phyloP scores from a whole-genome alignment of 2,329 filamentous ascomycete genomes.

The Cladorrhinum sp. region DNA sequence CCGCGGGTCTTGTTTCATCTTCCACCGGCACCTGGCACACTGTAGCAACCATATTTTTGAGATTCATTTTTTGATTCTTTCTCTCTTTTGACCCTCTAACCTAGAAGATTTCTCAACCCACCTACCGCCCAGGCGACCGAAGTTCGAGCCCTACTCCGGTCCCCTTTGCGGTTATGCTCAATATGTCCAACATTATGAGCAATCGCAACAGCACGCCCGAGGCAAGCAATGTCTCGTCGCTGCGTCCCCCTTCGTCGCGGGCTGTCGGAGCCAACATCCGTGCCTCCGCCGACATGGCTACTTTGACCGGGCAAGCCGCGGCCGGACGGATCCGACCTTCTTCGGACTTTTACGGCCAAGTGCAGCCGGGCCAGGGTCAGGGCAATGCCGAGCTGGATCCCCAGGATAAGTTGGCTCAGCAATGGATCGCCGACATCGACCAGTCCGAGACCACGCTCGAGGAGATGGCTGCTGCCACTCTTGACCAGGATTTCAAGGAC shows the following conservation, averaged over 20 bases:
- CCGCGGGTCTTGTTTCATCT: constrained; percentile 38
- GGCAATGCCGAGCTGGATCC: constrained; percentile 71
- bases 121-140: background rate
- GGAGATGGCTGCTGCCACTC: constrained; percentile 97
- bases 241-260: constrained; percentile 79
- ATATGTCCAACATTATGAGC: constrained; percentile 68
- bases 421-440: constrained; percentile 99
- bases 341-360: constrained; percentile 88
- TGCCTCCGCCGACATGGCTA: constrained; percentile 93
- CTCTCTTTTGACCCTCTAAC: background rate
- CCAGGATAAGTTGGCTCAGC: constrained; percentile 89
- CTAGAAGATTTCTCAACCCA: constrained; percentile 1
- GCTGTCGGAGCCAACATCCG: constrained; percentile 74
- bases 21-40: constrained; percentile 29
- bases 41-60: constrained; percentile 18
- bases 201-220: constrained; percentile 98
- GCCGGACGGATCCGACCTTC: constrained; percentile 85
- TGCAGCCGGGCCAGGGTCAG: constrained; percentile 65
- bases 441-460: constrained; percentile 98
- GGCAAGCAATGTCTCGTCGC: constrained; percentile 73
- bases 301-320: constrained; percentile 62
- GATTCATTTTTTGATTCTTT: constrained; percentile 7
- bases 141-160: constrained; percentile 10
- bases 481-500: constrained; percentile 99
- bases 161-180: constrained; percentile 43